A percentile compares a stretch with the other conserved stretches of the same genome.
phyloP scores from a whole-genome alignment of 1,139 yeast species.

The Kazachstania sp. region DNA sequence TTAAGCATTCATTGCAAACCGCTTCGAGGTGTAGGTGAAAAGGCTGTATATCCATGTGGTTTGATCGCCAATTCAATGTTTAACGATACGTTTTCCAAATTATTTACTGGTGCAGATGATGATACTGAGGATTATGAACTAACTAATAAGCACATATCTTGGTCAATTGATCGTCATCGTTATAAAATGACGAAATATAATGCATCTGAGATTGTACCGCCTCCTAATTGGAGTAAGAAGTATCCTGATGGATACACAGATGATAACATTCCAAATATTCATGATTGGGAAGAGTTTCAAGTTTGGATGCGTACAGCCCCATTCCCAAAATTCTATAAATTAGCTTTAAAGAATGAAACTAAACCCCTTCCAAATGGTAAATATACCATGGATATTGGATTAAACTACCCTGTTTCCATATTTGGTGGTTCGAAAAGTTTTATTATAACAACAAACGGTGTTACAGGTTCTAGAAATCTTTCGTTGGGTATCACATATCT shows the following conservation, averaged over 20 bases:
- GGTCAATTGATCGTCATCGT: slow-evolving; percentile 73
- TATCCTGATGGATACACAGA: slow-evolving; percentile 88
- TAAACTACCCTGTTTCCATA: slow-evolving; percentile 80
- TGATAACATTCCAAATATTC: slow-evolving; percentile 73
- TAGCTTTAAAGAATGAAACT: slow-evolving; percentile 72
- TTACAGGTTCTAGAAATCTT: slow-evolving; percentile 82
- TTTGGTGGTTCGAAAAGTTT: slow-evolving; percentile 78
- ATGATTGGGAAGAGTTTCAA: slow-evolving; percentile 75
- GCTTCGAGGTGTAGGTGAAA: slow-evolving; percentile 45
- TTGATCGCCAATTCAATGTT: slow-evolving; percentile 87
- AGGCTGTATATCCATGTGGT: slow-evolving; percentile 84
- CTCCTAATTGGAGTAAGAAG: slow-evolving; percentile 83
- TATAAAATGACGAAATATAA: slow-evolving; percentile 72
- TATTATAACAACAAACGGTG: slow-evolving; percentile 75
- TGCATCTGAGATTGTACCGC: slow-evolving; percentile 74
- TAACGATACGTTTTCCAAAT: slow-evolving; percentile 65
- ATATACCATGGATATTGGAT: slow-evolving; percentile 64
- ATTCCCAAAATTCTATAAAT: slow-evolving; percentile 72
- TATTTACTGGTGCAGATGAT: slow-evolving; percentile 28
- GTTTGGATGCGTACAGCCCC: slow-evolving; percentile 98
- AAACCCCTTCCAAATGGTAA: slow-evolving; percentile 53
- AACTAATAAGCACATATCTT: slow-evolving; percentile 69
- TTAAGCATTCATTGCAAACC: slow-evolving; percentile 69
- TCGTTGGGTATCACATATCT: slow-evolving; percentile 87
- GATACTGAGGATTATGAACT: slow-evolving; percentile 48